These are phyloP conservation scores for Lactifluus rugatus DNA, from an alignment of 768 basidiomycete genomes.

Conservation along the genomic window DNA sequence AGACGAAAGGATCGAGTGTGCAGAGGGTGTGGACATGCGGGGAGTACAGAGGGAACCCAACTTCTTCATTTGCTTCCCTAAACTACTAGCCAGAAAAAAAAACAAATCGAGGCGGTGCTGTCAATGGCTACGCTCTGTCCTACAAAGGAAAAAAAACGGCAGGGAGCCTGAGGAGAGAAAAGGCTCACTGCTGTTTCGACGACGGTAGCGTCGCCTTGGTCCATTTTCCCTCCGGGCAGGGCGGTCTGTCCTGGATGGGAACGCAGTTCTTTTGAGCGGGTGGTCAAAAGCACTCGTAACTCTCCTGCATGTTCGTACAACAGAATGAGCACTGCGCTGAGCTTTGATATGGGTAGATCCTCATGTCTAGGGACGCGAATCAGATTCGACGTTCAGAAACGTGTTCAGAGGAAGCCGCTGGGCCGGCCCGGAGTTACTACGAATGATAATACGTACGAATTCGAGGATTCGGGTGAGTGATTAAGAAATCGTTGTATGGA, in stretches of 20 bases:
- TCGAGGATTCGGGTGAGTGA: conserved; percentile 4
- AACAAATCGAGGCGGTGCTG: background rate
- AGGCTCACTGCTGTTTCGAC: conserved; percentile 64
- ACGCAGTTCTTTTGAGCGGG: conserved; percentile 65
- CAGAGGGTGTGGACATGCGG: conserved; percentile 52
- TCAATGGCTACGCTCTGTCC: background rate
- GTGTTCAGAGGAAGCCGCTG: too few relatives aligned
- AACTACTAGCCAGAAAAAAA: conserved; percentile 34
- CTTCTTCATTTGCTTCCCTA: conserved; percentile 82
- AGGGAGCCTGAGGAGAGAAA: background rate
- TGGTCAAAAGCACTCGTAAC: conserved; percentile 74
- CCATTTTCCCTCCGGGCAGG: conserved; percentile 72
- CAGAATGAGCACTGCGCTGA: conserved; percentile 71
- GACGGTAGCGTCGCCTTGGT: conserved; percentile 52
- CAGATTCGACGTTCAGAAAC: background rate
- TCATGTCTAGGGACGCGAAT: background rate
- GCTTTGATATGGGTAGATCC: conserved; percentile 31
- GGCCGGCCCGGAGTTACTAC: background rate
- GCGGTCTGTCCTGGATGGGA: conserved; percentile 78
- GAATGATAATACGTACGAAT: background rate
- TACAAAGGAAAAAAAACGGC: background rate
- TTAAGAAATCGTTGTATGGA: conserved; percentile 11
- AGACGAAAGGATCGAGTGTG: conserved; percentile 55
- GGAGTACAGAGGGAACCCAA: conserved; percentile 50
- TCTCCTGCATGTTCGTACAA: conserved; percentile 62